Evolutionary conservation across 2,329 filamentous ascomycete genomes (phyloP).

Genomic region (Cladophialophora carrionii): DNA sequence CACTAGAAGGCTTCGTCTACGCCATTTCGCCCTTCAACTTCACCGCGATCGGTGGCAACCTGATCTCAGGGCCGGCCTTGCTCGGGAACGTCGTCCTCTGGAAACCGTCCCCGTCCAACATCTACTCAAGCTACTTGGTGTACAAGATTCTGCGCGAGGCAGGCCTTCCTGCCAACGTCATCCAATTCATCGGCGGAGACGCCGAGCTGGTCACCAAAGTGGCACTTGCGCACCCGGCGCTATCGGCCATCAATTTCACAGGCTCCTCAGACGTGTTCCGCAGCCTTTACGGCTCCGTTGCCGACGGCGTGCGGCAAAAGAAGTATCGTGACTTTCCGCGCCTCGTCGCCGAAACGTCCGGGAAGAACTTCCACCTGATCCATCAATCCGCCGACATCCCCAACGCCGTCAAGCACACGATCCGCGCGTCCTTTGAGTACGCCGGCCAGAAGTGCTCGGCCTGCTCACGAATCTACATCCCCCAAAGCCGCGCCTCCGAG

Average conservation of each 20-base stretch:
- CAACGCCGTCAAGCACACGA: constrained; percentile 74
- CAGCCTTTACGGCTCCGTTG: constrained; percentile 78
- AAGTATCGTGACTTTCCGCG: constrained; percentile 77
- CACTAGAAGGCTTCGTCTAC: constrained; percentile 88
- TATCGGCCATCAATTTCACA: constrained; percentile 83
- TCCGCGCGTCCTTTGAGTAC: constrained; percentile 80
- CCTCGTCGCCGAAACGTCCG: constrained; percentile 80
- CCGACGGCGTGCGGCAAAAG: constrained; percentile 72
- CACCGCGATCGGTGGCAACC: constrained; percentile 85
- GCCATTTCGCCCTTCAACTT: constrained; percentile 91
- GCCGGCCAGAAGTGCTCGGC: constrained; percentile 85
- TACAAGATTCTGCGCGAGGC: constrained; percentile 88
- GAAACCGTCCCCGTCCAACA: constrained; percentile 82
- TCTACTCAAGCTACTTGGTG: constrained; percentile 80
- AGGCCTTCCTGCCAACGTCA: constrained; percentile 78
- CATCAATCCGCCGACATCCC: constrained; percentile 71
- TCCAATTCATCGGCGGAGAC: constrained; percentile 84
- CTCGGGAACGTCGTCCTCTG: constrained; percentile 89
- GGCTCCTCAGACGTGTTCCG: constrained; percentile 85
- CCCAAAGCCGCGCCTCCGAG: constrained; percentile 69
- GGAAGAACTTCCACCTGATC: constrained; percentile 83
- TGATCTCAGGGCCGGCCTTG: constrained; percentile 75
- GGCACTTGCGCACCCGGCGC: constrained; percentile 72
- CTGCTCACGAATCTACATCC: constrained; percentile 74
- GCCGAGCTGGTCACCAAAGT: constrained; percentile 75